These are phyloP conservation scores for Prinsepia uniflora DNA, from an alignment of 306 rosid species.

Conservation along the genomic window DNA sequence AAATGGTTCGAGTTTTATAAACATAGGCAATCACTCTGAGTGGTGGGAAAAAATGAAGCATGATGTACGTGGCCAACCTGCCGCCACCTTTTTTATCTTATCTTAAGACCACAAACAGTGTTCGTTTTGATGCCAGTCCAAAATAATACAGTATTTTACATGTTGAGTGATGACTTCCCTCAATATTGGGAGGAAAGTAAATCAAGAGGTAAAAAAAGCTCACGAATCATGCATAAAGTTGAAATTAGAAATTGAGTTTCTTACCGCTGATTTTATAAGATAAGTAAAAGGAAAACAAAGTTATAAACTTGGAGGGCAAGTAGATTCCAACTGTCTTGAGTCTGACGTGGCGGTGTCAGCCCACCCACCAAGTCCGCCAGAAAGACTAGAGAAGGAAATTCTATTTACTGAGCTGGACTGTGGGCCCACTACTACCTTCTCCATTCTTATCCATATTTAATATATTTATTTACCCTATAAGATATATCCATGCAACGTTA, in stretches of 20 bases:
- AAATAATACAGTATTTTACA: neutral
- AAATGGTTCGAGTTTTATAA: neutral
- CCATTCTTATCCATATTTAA: neutral
- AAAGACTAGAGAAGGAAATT: constrained; percentile 12
- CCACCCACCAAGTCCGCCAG: constrained; percentile 24
- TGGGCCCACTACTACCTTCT: neutral
- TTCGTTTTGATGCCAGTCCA: neutral
- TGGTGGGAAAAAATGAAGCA: neutral
- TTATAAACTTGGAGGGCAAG: neutral
- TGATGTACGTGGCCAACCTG: neutral
- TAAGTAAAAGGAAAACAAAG: neutral
- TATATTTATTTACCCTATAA: no score
- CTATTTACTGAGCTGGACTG: constrained; percentile 8
- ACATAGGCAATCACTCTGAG: neutral
- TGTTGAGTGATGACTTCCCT: neutral
- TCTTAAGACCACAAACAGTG: neutral
- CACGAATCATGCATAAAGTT: neutral
- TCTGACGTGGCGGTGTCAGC: constrained; percentile 19
- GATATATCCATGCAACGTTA: no score
- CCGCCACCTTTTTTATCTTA: neutral
- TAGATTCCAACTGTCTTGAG: constrained; percentile 11
- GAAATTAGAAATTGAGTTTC: neutral
- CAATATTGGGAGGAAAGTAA: constrained; percentile 1
- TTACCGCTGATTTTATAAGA: neutral
- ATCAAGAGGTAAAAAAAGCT: neutral